Evolutionary conservation across 129 eudicot genomes (phyloP).

Genomic region (Solidago caesia): DNA sequence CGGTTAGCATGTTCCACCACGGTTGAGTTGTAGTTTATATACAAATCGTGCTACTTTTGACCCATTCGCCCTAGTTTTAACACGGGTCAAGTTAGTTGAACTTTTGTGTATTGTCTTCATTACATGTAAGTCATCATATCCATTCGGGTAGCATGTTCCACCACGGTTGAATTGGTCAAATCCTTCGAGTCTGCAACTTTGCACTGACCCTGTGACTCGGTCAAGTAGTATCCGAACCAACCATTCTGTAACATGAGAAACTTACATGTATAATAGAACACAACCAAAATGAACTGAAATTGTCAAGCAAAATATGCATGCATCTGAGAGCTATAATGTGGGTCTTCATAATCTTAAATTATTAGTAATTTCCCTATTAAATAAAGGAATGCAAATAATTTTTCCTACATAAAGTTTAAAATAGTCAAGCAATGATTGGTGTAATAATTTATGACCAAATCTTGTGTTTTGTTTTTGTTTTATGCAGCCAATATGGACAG

Average conservation of each 20-base stretch:
- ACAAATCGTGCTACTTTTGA: neutral
- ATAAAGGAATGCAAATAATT: slow-evolving; percentile 21
- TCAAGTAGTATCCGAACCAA: slow-evolving; percentile 19
- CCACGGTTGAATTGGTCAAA: slow-evolving; percentile 21
- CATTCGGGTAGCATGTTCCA: neutral
- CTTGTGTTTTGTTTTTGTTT: slow-evolving; percentile 12
- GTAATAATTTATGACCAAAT: slow-evolving; percentile 19
- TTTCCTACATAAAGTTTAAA: slow-evolving; percentile 20
- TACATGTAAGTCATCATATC: neutral
- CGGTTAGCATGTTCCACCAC: slow-evolving; percentile 2
- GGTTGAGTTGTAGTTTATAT: neutral
- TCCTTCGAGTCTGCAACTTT: slow-evolving; percentile 16
- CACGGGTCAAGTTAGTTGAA: neutral
- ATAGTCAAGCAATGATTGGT: slow-evolving; percentile 25
- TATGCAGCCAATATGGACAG: slow-evolving; percentile 88
- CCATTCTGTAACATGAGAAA: neutral
- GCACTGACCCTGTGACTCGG: slow-evolving; percentile 6
- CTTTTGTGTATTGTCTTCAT: neutral
- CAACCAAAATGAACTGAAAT: neutral
- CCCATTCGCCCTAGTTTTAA: neutral
- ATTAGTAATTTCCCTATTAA: neutral
- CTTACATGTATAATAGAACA: neutral
- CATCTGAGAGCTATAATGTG: neutral
- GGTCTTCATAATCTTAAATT: slow-evolving; percentile 12
- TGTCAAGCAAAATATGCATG: neutral